phyloP scores from a whole-genome alignment of 192 early-diverging fungal species.

The Coemansia sp. region DNA sequence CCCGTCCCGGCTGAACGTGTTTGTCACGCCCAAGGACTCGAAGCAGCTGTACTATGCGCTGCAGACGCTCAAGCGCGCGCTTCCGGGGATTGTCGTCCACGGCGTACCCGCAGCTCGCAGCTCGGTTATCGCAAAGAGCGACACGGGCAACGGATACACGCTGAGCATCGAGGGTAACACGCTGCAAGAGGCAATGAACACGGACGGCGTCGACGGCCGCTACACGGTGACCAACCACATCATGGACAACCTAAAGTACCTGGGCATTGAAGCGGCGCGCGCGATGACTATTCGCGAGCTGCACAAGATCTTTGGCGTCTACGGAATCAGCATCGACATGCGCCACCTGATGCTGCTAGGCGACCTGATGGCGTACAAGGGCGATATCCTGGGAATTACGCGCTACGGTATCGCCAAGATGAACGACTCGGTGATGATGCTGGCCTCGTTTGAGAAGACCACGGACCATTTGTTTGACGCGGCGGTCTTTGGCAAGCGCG shows the following conservation, averaged over 20 bases:
- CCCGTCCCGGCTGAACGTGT: slow-evolving; percentile 63
- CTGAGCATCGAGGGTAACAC: slow-evolving; percentile 93
- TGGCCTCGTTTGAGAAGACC: slow-evolving; percentile 99
- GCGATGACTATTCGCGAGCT: slow-evolving; percentile 90
- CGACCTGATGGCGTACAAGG: slow-evolving; percentile 98
- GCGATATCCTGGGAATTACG: slow-evolving; percentile 96
- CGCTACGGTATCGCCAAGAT: slow-evolving; percentile 99
- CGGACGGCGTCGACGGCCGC: slow-evolving; percentile 82
- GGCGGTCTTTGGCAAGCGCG: slow-evolving; percentile 88
- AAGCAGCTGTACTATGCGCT: slow-evolving; percentile 65
- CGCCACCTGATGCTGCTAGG: slow-evolving; percentile 95
- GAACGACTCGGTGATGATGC: slow-evolving; percentile 98
- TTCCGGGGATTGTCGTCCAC: slow-evolving; percentile 86
- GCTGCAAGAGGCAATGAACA: slow-evolving; percentile 90
- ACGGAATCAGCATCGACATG: slow-evolving; percentile 92
- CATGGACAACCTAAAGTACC: slow-evolving; percentile 81
- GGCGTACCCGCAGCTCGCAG: slow-evolving; percentile 79
- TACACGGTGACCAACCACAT: slow-evolving; percentile 84
- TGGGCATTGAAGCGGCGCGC: slow-evolving; percentile 96
- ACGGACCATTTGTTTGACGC: slow-evolving; percentile 99
- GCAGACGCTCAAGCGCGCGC: slow-evolving; percentile 75
- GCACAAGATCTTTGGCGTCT: slow-evolving; percentile 72
- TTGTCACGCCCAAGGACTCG: slow-evolving; percentile 59
- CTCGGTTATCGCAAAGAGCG: slow-evolving; percentile 66
- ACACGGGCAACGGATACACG: slow-evolving; percentile 42